A percentile compares a stretch with the other conserved stretches of the same genome.
These are phyloP conservation scores for Aureobasidium sp. DNA, from an alignment of 2,329 filamentous ascomycete species.

Conservation along the genomic window DNA sequence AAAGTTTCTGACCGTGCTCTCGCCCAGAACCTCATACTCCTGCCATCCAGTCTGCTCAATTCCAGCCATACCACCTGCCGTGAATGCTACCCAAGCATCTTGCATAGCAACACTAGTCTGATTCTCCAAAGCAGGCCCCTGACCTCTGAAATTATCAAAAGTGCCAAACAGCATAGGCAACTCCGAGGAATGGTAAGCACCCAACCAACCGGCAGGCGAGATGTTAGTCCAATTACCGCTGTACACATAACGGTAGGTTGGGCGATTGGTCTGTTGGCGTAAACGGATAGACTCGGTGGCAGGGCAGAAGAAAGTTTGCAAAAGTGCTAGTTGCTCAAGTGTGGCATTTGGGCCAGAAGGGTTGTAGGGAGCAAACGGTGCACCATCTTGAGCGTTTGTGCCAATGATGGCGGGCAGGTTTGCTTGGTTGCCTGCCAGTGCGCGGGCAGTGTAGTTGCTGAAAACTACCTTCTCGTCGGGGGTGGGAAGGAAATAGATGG, in stretches of 20 bases:
- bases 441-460: slow-evolving; percentile 28
- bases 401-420: slow-evolving; percentile 30
- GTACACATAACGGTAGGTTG: slow-evolving; percentile 35
- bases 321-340: slow-evolving; percentile 14
- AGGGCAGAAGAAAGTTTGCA: slow-evolving; percentile 24
- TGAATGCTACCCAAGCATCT: slow-evolving; percentile 30
- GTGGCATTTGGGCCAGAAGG: slow-evolving; percentile 23
- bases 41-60: slow-evolving; percentile 7
- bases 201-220: slow-evolving; percentile 32
- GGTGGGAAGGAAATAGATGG: slow-evolving; percentile 16
- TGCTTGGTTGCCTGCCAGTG: neutral
- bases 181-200: slow-evolving; percentile 35
- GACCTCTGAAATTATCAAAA: slow-evolving; percentile 23
- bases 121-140: slow-evolving; percentile 20
- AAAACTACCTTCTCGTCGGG: slow-evolving; percentile 23
- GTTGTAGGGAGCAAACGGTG: slow-evolving; percentile 28
- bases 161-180: slow-evolving; percentile 33
- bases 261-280: slow-evolving; percentile 22
- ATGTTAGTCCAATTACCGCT: slow-evolving; percentile 37
- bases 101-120: slow-evolving; percentile 29
- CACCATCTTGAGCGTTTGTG: slow-evolving; percentile 30
- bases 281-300: slow-evolving; percentile 23
- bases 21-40: slow-evolving; percentile 17
- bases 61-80: slow-evolving; percentile 14
- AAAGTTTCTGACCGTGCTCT: slow-evolving; percentile 20